A percentile compares a stretch with the other conserved stretches of the same genome.
Evolutionary conservation across 2,329 filamentous ascomycete species (phyloP).

Genomic region (Chaetomium sp.): DNA sequence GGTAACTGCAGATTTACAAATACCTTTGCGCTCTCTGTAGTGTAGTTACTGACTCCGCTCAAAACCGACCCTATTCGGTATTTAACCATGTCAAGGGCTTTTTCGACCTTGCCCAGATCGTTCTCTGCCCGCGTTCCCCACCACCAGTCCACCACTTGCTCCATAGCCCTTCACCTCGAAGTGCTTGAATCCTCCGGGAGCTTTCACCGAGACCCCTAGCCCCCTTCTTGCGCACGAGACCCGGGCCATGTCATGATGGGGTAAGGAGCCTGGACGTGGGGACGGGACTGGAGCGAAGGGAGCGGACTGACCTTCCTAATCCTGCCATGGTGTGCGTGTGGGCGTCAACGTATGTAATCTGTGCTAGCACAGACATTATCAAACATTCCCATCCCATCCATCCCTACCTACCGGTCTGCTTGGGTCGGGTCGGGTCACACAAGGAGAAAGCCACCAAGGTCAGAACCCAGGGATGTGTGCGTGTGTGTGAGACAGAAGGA

Average conservation of each 20-base stretch:
- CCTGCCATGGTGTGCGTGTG: not conserved
- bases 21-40: too few relatives aligned
- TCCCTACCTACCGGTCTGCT: too few relatives aligned
- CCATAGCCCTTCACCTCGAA: not conserved
- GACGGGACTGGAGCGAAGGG: too few relatives aligned
- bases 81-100: not conserved
- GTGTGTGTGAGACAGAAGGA: too few relatives aligned
- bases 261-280: too few relatives aligned
- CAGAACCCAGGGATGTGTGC: too few relatives aligned
- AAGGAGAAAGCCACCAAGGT: too few relatives aligned
- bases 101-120: not conserved
- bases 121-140: not conserved
- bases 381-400: too few relatives aligned
- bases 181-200: not conserved
- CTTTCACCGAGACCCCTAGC: not conserved
- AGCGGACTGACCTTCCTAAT: not conserved
- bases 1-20: too few relatives aligned
- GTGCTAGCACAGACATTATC: not conserved
- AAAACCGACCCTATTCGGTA: not conserved
- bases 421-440: too few relatives aligned
- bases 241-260: too few relatives aligned
- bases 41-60: not conserved
- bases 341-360: not conserved
- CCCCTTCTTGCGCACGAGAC: not conserved
- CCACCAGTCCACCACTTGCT: not conserved